Conservation (phyloP, 352 stramenopile species). For the Phytophthora fragariaefolia region DNA sequence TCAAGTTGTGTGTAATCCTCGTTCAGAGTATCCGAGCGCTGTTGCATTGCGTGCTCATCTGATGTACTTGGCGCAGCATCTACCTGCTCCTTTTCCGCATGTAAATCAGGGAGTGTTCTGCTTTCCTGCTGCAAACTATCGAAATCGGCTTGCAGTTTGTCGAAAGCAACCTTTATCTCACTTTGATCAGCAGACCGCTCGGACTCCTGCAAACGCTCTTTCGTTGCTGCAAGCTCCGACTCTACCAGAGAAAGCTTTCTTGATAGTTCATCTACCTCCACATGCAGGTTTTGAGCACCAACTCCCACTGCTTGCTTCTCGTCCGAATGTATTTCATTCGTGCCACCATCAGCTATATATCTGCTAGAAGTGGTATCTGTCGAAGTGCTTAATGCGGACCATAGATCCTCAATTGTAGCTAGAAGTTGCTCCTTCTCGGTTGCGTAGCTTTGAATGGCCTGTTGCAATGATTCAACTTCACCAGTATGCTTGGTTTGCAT, state of each 20-base stretch:
- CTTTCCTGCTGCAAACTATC: constrained; percentile 11
- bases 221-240: constrained; percentile 19
- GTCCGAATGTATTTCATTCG: constrained; percentile 7
- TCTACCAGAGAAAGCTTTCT: constrained; percentile 21
- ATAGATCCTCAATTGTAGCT: constrained; percentile 30
- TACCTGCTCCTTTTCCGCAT: constrained; percentile 6
- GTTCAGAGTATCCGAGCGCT: constrained; percentile 19
- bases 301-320: not conserved
- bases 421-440: constrained; percentile 38
- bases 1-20: constrained; percentile 30
- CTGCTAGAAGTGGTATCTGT: constrained; percentile 11
- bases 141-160: constrained; percentile 18
- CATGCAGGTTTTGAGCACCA: constrained; percentile 10
- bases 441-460: constrained; percentile 38
- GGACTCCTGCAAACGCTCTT: constrained; percentile 14
- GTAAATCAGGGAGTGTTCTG: not conserved
- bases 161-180: constrained; percentile 16
- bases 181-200: constrained; percentile 7
- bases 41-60: constrained; percentile 1
- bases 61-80: not conserved
- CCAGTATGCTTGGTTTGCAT: constrained; percentile 38
- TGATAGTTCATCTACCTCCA: constrained; percentile 16
- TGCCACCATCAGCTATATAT: constrained; percentile 3
- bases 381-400: constrained; percentile 27
- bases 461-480: constrained; percentile 41